Base-by-base conservation (phyloP, 768 basidiomycete species). In the Amyloporia xantha region DNA sequence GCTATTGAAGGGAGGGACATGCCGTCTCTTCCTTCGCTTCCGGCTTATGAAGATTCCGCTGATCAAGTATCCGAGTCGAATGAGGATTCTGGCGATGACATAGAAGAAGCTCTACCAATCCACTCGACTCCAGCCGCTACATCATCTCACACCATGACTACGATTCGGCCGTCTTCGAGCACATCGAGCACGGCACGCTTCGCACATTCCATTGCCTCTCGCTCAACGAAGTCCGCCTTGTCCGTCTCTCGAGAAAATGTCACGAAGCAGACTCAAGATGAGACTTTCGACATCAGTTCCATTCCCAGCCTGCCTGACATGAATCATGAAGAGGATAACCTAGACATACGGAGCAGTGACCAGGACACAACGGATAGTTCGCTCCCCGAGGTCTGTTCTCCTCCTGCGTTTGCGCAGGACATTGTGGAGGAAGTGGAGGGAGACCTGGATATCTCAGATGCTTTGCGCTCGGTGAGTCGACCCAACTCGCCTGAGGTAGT, bases 21-120 rank as follows among this genome's bases (percentile, higher is more conserved):
- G 72, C 85, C 90, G 10, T 91, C 89, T 26, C 70, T 92, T 2
- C 89, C 89, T 2, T 87, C 86, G 3, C 65, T 91, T 12, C 85
- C 87, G 5, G 71, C 60, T 1, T 82, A 86, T 59, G 86, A 90
- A 25, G 79, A 85, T 56, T 84, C 82, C 17, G 69, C 62, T 4
- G 69, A 67, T 72, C 38, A 68, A 68, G 41, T 66, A 61, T 56
- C 53, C 3, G 54, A 62, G 12, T 68, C 66, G 23, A 69, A 72
- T 26, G 72, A 73, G 39, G 69, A 74, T 13, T 51, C 50, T 19
- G 49, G 41, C 35, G 50, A 64, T 61, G 41, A 47, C 33, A 65
- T 67, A 25, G 60, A 70, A 45, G 63, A 73, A 11, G 68, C 70
- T 6, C 67, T 74, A 11, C 84, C 83, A 4, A 69, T 82, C 7